Percentiles rank a stretch among this genome's conserved stretches.
phyloP scores from a whole-genome alignment of 805 yeast genomes.

The Saturnispora serradocipensis region DNA sequence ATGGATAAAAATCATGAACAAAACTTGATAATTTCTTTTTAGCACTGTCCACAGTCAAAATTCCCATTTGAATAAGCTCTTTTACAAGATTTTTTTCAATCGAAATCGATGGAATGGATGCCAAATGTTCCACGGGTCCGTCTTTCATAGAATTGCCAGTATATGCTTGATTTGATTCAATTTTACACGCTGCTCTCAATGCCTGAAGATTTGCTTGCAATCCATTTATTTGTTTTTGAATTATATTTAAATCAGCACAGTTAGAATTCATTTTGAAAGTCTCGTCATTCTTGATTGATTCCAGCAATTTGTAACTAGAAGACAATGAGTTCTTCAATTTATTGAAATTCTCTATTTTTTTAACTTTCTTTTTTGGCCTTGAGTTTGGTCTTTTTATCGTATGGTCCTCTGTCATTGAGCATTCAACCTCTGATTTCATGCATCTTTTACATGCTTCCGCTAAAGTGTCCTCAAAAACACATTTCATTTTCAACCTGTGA shows the following conservation, averaged over 20 bases:
- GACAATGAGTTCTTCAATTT: slow-evolving; percentile 21
- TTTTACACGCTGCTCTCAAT: slow-evolving; percentile 1
- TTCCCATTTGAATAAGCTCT: slow-evolving; percentile 30
- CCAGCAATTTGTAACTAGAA: slow-evolving; percentile 20
- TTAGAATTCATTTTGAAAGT: slow-evolving; percentile 15
- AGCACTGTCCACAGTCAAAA: slow-evolving; percentile 30
- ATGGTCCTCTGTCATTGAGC: slow-evolving; percentile 46
- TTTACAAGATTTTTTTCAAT: slow-evolving; percentile 29
- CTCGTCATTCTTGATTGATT: slow-evolving; percentile 15
- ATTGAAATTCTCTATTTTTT: slow-evolving; percentile 22
- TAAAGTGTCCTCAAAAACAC: slow-evolving; percentile 40
- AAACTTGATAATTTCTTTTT: slow-evolving; percentile 29
- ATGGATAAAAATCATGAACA: slow-evolving; percentile 31
- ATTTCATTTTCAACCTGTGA: slow-evolving; percentile 43
- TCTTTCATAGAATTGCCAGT: slow-evolving; percentile 30
- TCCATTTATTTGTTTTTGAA: slow-evolving; percentile 26
- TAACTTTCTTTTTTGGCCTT: slow-evolving; percentile 23
- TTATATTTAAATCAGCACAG: slow-evolving; percentile 15
- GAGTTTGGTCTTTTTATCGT: slow-evolving; percentile 20
- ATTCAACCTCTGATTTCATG: slow-evolving; percentile 33
- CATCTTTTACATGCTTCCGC: slow-evolving; percentile 39
- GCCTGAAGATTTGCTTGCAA: slow-evolving; percentile 25
- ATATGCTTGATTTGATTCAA: slow-evolving; percentile 18
- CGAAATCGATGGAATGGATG: slow-evolving; percentile 30
- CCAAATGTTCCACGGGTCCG: slow-evolving; percentile 26